Evolutionary conservation across 495 filamentous ascomycete genomes (phyloP).

Genomic region (Sphaerosporella brunnea): DNA sequence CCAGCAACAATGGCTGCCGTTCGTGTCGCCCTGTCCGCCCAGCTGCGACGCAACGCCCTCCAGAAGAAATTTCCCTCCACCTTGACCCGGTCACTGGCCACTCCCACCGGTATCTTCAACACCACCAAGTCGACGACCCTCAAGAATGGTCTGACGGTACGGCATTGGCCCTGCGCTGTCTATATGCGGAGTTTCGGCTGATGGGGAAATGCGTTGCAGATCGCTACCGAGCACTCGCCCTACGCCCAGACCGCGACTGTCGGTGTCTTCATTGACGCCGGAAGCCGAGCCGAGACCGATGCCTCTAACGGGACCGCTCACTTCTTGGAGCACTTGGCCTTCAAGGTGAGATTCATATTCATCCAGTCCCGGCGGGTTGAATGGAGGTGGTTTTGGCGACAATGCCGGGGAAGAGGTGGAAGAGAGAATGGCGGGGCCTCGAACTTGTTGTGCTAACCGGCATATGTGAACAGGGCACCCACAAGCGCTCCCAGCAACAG

Average conservation of each 20-base stretch:
- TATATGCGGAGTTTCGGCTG: slow-evolving; percentile 21
- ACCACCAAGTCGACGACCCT: slow-evolving; percentile 90
- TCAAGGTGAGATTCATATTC: slow-evolving; percentile 89
- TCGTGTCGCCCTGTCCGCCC: slow-evolving; percentile 20
- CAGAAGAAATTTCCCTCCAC: slow-evolving; percentile 15
- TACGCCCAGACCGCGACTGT: slow-evolving; percentile 98
- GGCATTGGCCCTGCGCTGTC: slow-evolving; percentile 24
- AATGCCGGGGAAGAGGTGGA: slow-evolving; percentile 7
- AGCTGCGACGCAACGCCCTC: slow-evolving; percentile 18
- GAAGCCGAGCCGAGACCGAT: slow-evolving; percentile 92
- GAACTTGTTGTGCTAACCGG: no score
- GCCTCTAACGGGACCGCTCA: slow-evolving; percentile 97
- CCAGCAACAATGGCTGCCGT: slow-evolving; percentile 25
- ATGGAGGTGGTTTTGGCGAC: slow-evolving; percentile 2
- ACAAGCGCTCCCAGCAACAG: slow-evolving; percentile 82
- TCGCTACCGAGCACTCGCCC: slow-evolving; percentile 93
- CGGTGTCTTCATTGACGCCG: slow-evolving; percentile 98
- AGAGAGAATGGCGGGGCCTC: no score
- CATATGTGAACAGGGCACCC: no score
- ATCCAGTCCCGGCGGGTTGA: neutral
- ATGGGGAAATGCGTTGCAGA: slow-evolving; percentile 33
- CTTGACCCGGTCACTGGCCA: slow-evolving; percentile 22
- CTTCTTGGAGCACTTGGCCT: slow-evolving; percentile 98
- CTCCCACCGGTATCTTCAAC: slow-evolving; percentile 27
- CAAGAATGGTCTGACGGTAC: slow-evolving; percentile 90